Base-by-base conservation (phyloP, 2,329 filamentous ascomycete species). In the Dactylellina haptotyla region DNA sequence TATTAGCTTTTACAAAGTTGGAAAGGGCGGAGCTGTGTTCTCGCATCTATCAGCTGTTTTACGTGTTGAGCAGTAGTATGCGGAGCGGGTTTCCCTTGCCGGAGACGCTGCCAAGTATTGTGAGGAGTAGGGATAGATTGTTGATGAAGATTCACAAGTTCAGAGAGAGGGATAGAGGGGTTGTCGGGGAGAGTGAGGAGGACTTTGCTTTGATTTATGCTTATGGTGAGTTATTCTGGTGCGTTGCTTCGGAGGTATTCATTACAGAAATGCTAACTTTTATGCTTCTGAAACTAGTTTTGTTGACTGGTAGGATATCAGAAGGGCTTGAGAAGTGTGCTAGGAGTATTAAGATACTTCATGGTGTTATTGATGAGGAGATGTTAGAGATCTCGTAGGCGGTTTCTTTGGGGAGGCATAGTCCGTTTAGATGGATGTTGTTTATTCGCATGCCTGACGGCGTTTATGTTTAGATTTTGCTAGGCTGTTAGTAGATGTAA, bases 201-300 rank as follows among this genome's bases (percentile, higher is more conserved):
- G 95, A 99, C 79, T 98, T 95, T 80, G 93, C 94, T 75, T 83
- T 98, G 76, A 82, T 98, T 45, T 99, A 98, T 82, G 93, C 94
- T 16, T 99, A 97, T 82, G 92, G 76, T 78, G 53, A 67, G 69
- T 43, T 20, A 12, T 16, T n/a, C 3, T 5, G 14, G 32, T 26
- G 8, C 6, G 32, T 56, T 50, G 14, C 12, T 56, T 46, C 5
- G 14, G 23, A 25, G 3, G 26, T 18, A 5, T 2, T 4, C 4
- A 2, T 37, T 32, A 12, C 18, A 32, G 16, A 18, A 12, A 32
- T 28, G 12, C 50, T 64, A 34, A 41, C 41, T 46, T 46, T 46
- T 18, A 12, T 43, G 39, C 6, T 50, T 71, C 28, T 23, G 9
- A 4, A 23, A 25, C n/a, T 56, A 78, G 77, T 87, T 1, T 82